Percentiles rank a stretch among this genome's conserved stretches.
Conservation (phyloP, 352 stramenopile species). For the Globisporangium carolinianum region DNA sequence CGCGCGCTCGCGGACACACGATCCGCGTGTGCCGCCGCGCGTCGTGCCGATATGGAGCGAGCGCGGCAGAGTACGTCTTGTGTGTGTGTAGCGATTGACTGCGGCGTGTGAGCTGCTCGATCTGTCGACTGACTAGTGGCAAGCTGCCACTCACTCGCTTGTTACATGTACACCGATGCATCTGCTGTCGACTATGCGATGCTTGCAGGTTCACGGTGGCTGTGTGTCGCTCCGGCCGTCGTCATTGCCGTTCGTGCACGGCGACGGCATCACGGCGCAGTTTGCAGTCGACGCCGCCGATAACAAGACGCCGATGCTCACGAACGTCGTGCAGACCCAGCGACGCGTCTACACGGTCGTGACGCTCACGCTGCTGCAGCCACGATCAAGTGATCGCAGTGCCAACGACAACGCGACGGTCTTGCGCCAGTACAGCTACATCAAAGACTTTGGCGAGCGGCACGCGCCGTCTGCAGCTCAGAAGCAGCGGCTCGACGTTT, state of each 20-base stretch:
- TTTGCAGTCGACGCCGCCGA: slow-evolving; percentile 11
- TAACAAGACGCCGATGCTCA: slow-evolving; percentile 42
- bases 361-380: slow-evolving; percentile 29
- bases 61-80: slow-evolving; percentile 27
- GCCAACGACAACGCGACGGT: slow-evolving; percentile 1
- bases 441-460: slow-evolving; percentile 61
- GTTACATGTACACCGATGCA: not conserved
- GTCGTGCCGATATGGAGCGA: slow-evolving; percentile 54
- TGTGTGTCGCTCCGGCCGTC: slow-evolving; percentile 17
- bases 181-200: not conserved
- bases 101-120: not conserved
- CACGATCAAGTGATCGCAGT: not conserved
- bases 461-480: slow-evolving; percentile 21
- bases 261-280: slow-evolving; percentile 18
- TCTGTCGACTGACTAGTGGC: not conserved
- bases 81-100: not conserved
- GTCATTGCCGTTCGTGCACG: slow-evolving; percentile 23
- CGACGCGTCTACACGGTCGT: slow-evolving; percentile 55
- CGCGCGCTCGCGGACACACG: slow-evolving; percentile 22
- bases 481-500: slow-evolving; percentile 27
- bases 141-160: not conserved
- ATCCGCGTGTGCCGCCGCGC: slow-evolving; percentile 46
- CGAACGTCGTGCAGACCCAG: slow-evolving; percentile 40
- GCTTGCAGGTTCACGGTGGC: slow-evolving; percentile 19
- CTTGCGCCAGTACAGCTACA: slow-evolving; percentile 38